These are phyloP conservation scores for Rutidosis leptorrhynchoides DNA, from an alignment of 129 eudicot genomes.

Conservation along the genomic window DNA sequence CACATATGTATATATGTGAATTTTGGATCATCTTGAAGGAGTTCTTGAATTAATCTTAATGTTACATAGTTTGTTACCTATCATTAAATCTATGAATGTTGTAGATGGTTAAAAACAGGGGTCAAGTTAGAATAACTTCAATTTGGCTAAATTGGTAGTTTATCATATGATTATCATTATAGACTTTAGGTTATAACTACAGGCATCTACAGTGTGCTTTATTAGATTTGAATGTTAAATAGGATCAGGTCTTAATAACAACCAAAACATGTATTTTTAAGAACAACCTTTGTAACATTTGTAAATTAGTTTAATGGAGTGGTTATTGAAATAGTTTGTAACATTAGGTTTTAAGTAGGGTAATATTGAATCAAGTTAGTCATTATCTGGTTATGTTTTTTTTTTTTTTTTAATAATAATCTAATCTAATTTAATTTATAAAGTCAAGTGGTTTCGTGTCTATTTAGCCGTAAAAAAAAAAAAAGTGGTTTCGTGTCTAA, in stretches of 20 bases:
- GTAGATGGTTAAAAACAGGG: not conserved
- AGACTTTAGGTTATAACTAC: too few species aligned
- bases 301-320: not conserved
- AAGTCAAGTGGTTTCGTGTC: conserved; percentile 7
- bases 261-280: not conserved
- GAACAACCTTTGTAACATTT: conserved; percentile 1
- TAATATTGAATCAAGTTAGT: conserved; percentile 12
- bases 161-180: not conserved
- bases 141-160: not conserved
- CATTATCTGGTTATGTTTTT: not conserved
- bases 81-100: not conserved
- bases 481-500: not conserved
- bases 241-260: not conserved
- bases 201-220: not conserved
- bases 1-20: not conserved
- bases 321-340: not conserved
- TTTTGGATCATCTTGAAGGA: not conserved
- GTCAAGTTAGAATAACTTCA: not conserved
- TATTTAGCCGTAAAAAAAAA: not conserved
- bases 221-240: not conserved
- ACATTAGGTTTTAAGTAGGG: not conserved
- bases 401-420: not conserved
- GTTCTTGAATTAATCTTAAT: not conserved
- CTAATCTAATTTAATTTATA: not conserved
- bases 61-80: not conserved